A percentile compares a stretch with the other conserved stretches of the same genome.
Evolutionary conservation across 805 yeast genomes (phyloP).

Genomic region (Kurtzmaniella fragi): DNA sequence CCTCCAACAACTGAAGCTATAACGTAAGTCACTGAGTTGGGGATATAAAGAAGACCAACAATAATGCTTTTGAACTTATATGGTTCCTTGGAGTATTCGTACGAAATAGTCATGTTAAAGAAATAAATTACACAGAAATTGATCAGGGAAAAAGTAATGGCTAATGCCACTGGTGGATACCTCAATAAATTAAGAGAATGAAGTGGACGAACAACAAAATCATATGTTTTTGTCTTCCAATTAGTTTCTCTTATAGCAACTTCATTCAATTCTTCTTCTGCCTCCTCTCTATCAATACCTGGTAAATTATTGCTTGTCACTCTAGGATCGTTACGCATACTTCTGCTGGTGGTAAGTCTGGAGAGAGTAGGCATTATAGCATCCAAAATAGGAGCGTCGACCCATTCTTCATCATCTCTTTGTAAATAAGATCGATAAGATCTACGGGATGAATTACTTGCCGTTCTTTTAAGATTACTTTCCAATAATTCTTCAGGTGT

Average conservation of each 20-base stretch:
- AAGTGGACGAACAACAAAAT: conserved; percentile 53
- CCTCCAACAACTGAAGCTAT: conserved; percentile 80
- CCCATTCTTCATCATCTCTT: conserved; percentile 6
- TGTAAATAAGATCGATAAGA: conserved; percentile 9
- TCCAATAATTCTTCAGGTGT: conserved; percentile 7
- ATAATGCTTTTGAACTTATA: conserved; percentile 63
- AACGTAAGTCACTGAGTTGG: conserved; percentile 75
- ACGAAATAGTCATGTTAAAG: conserved; percentile 69
- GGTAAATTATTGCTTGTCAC: conserved; percentile 18
- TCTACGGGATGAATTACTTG: conserved; percentile 26
- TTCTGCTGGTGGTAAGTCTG: conserved; percentile 28
- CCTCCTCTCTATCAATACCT: conserved; percentile 11
- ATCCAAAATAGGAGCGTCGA: conserved; percentile 34
- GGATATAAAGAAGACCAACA: conserved; percentile 74
- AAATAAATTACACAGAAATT: conserved; percentile 68
- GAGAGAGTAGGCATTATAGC: conserved; percentile 34
- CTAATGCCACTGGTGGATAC: conserved; percentile 71
- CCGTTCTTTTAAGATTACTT: conserved; percentile 23
- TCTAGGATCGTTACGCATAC: conserved; percentile 12
- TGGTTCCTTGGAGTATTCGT: conserved; percentile 57
- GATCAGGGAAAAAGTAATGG: conserved; percentile 63
- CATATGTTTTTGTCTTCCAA: conserved; percentile 29
- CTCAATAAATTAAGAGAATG: conserved; percentile 55
- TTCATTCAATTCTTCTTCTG: conserved; percentile 3
- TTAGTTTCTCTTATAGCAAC: conserved; percentile 12